Evolutionary conservation across 164 flowering plant genomes (phyloP).

Genomic region (Platanus orientalis): DNA sequence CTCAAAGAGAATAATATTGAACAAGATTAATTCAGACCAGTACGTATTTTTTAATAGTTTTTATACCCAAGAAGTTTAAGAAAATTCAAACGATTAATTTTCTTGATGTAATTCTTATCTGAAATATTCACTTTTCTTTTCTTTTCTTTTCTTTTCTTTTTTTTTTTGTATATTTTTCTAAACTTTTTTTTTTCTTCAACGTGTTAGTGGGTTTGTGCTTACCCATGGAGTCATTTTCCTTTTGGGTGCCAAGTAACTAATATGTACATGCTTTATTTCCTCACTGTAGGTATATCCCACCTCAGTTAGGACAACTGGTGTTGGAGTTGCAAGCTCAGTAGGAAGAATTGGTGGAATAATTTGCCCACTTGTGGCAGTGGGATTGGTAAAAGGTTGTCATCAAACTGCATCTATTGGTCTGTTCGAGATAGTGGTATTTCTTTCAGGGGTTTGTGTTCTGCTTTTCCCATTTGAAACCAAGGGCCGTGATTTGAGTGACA

Average conservation of each 20-base stretch:
- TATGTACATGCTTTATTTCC: neutral
- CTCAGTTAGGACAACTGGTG: conserved; percentile 60
- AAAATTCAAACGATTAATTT: too few relatives aligned
- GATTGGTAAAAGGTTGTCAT: conserved; percentile 65
- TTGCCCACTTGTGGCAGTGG: conserved; percentile 87
- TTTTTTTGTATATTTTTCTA: too few relatives aligned
- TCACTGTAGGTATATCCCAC: conserved; percentile 70
- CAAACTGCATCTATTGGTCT: conserved; percentile 52
- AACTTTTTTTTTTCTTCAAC: neutral
- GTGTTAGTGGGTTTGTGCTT: too few relatives aligned
- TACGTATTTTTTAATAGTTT: too few relatives aligned
- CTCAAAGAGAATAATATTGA: too few relatives aligned
- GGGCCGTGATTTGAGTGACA: conserved; percentile 55
- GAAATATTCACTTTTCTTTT: neutral
- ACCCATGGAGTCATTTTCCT: too few relatives aligned
- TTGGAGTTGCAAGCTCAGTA: conserved; percentile 62
- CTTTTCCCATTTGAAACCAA: conserved; percentile 75
- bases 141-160: neutral
- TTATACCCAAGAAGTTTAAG: too few relatives aligned
- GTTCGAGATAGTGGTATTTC: conserved; percentile 48
- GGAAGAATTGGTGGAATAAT: conserved; percentile 82
- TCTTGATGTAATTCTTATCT: too few relatives aligned
- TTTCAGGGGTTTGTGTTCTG: conserved; percentile 51
- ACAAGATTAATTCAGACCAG: too few relatives aligned
- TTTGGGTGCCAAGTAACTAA: neutral